Conservation (phyloP, 2,329 filamentous ascomycete genomes). For the Pseudopithomyces chartarum region DNA sequence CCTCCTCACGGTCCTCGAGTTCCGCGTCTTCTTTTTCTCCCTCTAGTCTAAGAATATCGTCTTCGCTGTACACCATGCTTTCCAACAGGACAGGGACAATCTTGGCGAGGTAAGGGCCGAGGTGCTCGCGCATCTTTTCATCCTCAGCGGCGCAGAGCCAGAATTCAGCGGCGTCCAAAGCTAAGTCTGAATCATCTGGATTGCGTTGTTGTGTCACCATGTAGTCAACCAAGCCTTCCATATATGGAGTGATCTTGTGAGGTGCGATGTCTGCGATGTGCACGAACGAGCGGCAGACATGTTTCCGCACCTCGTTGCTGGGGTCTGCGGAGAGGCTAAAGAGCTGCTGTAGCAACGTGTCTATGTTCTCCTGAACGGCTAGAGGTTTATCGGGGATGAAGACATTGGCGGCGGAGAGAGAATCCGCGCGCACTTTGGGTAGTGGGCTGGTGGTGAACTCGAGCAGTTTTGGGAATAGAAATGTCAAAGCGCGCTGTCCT, state of each 20-base stretch:
- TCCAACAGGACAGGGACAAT: constrained; percentile 90
- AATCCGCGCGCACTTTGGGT: constrained; percentile 77
- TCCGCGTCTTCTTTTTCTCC: constrained; percentile 84
- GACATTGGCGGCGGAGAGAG: constrained; percentile 85
- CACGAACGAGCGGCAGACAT: constrained; percentile 92
- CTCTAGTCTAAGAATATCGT: constrained; percentile 85
- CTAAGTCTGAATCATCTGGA: constrained; percentile 81
- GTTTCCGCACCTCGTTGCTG: constrained; percentile 81
- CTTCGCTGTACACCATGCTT: constrained; percentile 95
- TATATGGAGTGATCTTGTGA: constrained; percentile 87
- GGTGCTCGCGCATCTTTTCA: constrained; percentile 73
- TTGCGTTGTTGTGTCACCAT: constrained; percentile 88
- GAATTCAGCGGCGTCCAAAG: constrained; percentile 94
- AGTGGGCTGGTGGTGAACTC: constrained; percentile 79
- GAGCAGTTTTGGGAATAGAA: constrained; percentile 88
- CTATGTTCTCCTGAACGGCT: constrained; percentile 79
- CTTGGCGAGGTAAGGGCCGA: constrained; percentile 78
- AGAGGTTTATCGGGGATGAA: constrained; percentile 87
- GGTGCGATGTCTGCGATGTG: constrained; percentile 89
- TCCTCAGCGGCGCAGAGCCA: constrained; percentile 95
- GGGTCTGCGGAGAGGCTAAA: constrained; percentile 80
- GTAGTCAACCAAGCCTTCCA: constrained; percentile 87
- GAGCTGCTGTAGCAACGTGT: constrained; percentile 79
- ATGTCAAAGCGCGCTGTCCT: constrained; percentile 83
- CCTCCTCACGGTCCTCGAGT: constrained; percentile 84